phyloP scores from a whole-genome alignment of 768 basidiomycete genomes.

The Trametes elegans region DNA sequence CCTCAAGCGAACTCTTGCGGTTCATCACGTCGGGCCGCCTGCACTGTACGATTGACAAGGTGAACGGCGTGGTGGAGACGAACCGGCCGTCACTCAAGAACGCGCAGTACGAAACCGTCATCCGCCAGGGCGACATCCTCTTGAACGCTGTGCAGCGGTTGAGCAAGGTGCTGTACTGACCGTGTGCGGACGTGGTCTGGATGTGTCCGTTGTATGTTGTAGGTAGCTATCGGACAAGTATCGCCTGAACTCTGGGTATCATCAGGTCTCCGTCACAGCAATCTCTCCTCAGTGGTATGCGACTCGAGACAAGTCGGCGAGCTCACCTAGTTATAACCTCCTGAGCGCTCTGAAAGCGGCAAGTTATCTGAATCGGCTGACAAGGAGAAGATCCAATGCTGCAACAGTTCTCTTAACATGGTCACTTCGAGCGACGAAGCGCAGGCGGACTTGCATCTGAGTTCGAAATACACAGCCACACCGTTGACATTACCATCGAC shows the following conservation, averaged over 20 bases:
- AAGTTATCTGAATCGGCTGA: too few relatives aligned
- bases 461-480: too few relatives aligned
- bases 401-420: too few relatives aligned
- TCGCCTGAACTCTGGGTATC: not conserved
- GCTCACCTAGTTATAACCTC: too few relatives aligned
- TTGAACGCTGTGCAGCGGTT: conserved; percentile 85
- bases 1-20: conserved; percentile 75
- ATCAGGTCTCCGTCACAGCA: too few relatives aligned
- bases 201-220: conserved; percentile 11
- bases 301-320: too few relatives aligned
- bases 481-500: too few relatives aligned
- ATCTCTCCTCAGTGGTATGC: too few relatives aligned
- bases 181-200: not conserved
- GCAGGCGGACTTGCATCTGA: too few relatives aligned
- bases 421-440: too few relatives aligned
- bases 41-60: conserved; percentile 90
- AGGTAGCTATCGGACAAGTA: conserved; percentile 8
- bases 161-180: conserved; percentile 77
- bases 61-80: conserved; percentile 92
- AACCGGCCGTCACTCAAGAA: conserved; percentile 75
- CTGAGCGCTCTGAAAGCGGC: too few relatives aligned
- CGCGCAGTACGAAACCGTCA: conserved; percentile 88
- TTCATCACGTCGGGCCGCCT: conserved; percentile 89
- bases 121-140: conserved; percentile 89
- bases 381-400: too few relatives aligned